Evolutionary conservation across 768 basidiomycete genomes (phyloP).

Genomic region (Melanogaster broomeanus): DNA sequence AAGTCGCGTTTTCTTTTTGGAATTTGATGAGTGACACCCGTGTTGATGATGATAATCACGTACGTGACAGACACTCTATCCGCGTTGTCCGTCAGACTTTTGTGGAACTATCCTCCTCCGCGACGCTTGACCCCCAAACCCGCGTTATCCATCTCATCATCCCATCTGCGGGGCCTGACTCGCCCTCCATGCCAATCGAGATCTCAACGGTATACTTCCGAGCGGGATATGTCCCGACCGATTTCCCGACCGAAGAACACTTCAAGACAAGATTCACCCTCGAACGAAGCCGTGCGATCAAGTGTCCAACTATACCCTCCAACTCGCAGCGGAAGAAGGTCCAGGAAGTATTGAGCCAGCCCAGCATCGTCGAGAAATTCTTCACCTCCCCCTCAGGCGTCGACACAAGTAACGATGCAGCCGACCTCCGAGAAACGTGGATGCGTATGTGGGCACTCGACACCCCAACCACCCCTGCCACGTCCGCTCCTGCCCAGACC

Average conservation of each 20-base stretch:
- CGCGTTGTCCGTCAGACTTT: conserved; percentile 77
- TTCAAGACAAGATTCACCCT: conserved; percentile 77
- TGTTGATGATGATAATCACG: neutral
- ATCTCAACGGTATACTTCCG: conserved; percentile 92
- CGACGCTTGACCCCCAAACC: conserved; percentile 50
- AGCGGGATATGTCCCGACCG: conserved; percentile 81
- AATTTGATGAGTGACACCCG: no score
- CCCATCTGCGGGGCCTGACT: conserved; percentile 28
- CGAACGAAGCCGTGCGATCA: conserved; percentile 84
- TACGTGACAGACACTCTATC: conserved; percentile 62
- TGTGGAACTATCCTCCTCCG: conserved; percentile 60
- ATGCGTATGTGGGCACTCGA: conserved; percentile 87
- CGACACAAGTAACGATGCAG: conserved; percentile 29
- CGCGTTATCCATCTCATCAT: conserved; percentile 42
- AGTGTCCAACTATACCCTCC: conserved; percentile 91
- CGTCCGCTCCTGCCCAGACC: neutral
- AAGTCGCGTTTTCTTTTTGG: conserved; percentile 19
- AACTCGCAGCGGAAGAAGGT: conserved; percentile 98
- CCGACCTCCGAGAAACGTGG: conserved; percentile 71
- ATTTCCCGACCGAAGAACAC: conserved; percentile 65
- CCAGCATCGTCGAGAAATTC: conserved; percentile 75
- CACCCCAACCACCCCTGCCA: conserved; percentile 6
- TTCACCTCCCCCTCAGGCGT: conserved; percentile 42
- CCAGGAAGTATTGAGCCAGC: conserved; percentile 81
- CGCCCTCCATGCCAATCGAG: conserved; percentile 42